These are phyloP conservation scores for Fagus crenata DNA, from an alignment of 306 rosid genomes.

Conservation along the genomic window DNA sequence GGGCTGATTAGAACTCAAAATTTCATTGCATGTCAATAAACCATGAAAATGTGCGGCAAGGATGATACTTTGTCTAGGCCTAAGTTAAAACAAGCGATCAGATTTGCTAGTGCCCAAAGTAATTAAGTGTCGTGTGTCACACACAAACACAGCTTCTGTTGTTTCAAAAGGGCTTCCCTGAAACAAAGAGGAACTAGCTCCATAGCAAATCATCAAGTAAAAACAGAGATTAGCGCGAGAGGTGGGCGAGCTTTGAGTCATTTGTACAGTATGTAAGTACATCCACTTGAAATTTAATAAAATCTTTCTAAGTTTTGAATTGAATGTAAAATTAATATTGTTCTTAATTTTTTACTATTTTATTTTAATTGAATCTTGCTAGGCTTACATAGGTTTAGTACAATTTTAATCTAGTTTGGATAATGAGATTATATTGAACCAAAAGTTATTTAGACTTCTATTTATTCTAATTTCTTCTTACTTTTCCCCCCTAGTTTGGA, in stretches of 20 bases:
- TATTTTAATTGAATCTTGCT: background rate
- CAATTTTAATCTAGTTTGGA: too few relatives aligned
- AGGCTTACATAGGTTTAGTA: too few relatives aligned
- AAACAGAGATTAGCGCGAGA: background rate
- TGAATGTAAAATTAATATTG: background rate
- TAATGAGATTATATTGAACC: too few relatives aligned
- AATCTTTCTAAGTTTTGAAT: background rate
- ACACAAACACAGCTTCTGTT: background rate
- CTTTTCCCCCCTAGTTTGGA: too few relatives aligned
- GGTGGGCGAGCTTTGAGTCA: background rate
- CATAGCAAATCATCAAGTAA: background rate
- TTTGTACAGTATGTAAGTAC: background rate
- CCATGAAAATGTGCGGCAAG: too few relatives aligned
- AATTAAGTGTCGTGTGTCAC: background rate
- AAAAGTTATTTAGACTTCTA: too few relatives aligned
- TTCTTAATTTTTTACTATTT: background rate
- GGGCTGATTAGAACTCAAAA: too few relatives aligned
- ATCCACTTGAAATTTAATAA: background rate
- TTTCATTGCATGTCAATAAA: too few relatives aligned
- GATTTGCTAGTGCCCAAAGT: background rate
- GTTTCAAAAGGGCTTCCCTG: background rate
- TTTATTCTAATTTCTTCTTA: too few relatives aligned
- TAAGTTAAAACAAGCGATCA: background rate
- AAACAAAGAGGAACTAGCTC: background rate
- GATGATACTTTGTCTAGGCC: background rate